A percentile compares a stretch with the other conserved stretches of the same genome.
These are phyloP conservation scores for Ganoderma meredithae DNA, from an alignment of 1,284 basidiomycete genomes.

Conservation along the genomic window DNA sequence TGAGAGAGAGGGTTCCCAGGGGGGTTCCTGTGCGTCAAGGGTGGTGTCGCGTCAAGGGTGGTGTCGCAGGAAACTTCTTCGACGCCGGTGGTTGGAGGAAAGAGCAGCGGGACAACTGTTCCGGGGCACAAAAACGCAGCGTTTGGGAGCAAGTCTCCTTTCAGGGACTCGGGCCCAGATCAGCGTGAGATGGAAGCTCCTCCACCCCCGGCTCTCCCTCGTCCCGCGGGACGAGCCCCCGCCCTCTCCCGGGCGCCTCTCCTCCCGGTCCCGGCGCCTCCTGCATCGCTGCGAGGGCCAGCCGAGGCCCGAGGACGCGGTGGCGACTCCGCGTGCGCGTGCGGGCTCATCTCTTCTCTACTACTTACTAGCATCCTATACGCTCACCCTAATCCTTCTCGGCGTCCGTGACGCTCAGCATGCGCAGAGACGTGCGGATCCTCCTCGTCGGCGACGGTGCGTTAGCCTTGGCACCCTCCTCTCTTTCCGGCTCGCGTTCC, in stretches of 20 bases:
- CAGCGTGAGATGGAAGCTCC: slow-evolving; percentile 28
- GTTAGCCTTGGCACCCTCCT: slow-evolving; percentile 34
- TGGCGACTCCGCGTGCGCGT: slow-evolving; percentile 15
- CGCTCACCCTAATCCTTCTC: slow-evolving; percentile 18
- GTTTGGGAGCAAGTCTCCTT: slow-evolving; percentile 10
- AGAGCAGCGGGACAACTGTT: not conserved
- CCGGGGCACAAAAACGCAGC: not conserved
- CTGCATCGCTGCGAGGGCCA: not conserved
- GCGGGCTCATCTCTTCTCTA: not conserved
- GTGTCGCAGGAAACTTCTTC: slow-evolving; percentile 11
- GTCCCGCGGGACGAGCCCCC: no score
- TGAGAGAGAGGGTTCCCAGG: not conserved
- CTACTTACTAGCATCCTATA: slow-evolving; percentile 7
- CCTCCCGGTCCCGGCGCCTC: not conserved
- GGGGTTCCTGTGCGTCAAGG: slow-evolving; percentile 4
- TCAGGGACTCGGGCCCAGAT: slow-evolving; percentile 22
- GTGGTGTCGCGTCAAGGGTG: not conserved
- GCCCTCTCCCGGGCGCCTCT: not conserved
- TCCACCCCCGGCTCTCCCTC: slow-evolving; percentile 8
- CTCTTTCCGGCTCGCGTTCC: not conserved
- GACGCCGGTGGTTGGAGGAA: slow-evolving; percentile 4
- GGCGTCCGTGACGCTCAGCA: slow-evolving; percentile 42
- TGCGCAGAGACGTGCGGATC: slow-evolving; percentile 92
- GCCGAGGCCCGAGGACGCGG: slow-evolving; percentile 20
- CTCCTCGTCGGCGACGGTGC: slow-evolving; percentile 93